Evolutionary conservation across 2,329 filamentous ascomycete genomes (phyloP), one percentile per base, ranked within the genome.

Genomic region (Phaeoacremonium minimum): DNA sequence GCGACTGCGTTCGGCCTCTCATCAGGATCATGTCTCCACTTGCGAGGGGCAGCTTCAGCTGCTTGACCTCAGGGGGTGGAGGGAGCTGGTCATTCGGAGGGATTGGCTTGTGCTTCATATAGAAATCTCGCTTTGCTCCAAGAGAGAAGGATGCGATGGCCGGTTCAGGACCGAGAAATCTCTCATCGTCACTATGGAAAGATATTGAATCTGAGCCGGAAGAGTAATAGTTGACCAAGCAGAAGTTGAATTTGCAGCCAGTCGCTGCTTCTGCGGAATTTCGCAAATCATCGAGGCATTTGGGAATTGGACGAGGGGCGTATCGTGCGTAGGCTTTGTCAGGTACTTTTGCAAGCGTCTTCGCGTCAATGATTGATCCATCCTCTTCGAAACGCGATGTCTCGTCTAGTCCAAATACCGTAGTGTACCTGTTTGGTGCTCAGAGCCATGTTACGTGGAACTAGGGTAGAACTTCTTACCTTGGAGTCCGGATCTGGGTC

Each of bases 151-250:
- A 87, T 1, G 85, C 85, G 36, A 91, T 90, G 7, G 78, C 75
- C 1, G 86, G 85, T 14, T 82, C 63, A 0, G 61, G 46, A 0
- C 85, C 86, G 0, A 91, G 70, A 47, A 91, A 93, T 6, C 76
- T 69, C 64, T 91, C 87, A 50, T 91, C 85, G 47, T 91, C 87
- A 33, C 80, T 85, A 57, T 91, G 85, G 51, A 84, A 91, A 9
- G 80, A 75, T 33, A 91, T 91, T 46, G 82, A 87, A 55, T 91
- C 85, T 6, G 77, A 66, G 0, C 86, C 85, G 4, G 75, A 76
- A n/a, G 82, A 81, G 52, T 91, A 91, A 62, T 91, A 91, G 52
- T 91, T 91, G 5, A 91, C 83, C 2, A 91, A 70, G 41, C 81
- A 85, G 54, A 90, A 87, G 53, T 91, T 91, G 61, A 84, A 91